phyloP scores from a whole-genome alignment of 2,329 filamentous ascomycete species.

The Rhynchosporium secalis region DNA sequence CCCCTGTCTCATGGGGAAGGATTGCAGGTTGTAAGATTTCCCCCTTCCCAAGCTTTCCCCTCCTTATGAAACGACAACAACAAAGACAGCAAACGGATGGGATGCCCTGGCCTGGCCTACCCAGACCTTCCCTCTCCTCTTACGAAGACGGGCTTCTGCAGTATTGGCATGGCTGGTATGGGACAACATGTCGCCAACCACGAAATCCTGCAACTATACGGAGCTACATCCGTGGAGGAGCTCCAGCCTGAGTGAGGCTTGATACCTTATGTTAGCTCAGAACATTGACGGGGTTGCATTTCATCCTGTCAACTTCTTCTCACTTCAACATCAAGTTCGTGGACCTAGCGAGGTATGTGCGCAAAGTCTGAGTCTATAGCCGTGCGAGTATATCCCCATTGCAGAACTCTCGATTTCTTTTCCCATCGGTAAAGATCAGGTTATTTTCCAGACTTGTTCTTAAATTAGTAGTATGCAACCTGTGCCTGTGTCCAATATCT shows the following conservation, averaged over 20 bases:
- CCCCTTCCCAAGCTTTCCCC: slow-evolving; percentile 23
- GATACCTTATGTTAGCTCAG: no score
- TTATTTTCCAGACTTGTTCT: not conserved
- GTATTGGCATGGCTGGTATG: slow-evolving; percentile 1
- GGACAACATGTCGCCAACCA: not conserved
- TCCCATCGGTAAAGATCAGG: not conserved
- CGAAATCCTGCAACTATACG: not conserved
- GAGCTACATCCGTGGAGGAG: not conserved
- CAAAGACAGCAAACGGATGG: slow-evolving; percentile 8
- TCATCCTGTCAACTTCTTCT: no score
- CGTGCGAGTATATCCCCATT: not conserved
- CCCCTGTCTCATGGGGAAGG: not conserved
- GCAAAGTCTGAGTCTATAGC: no score
- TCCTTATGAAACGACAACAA: slow-evolving; percentile 25
- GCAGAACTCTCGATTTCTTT: not conserved
- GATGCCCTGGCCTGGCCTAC: slow-evolving; percentile 7
- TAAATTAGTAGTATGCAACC: not conserved
- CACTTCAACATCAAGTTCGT: no score
- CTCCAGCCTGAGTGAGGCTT: not conserved
- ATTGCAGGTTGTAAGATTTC: slow-evolving; percentile 17
- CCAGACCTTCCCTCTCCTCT: not conserved
- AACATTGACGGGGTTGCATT: no score
- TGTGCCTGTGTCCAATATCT: slow-evolving; percentile 1
- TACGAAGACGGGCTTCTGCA: not conserved
- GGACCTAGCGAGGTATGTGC: no score